A percentile compares a stretch with the other conserved stretches of the same genome.
phyloP scores from a whole-genome alignment of 306 rosid genomes.

The Quercus mongolica region DNA sequence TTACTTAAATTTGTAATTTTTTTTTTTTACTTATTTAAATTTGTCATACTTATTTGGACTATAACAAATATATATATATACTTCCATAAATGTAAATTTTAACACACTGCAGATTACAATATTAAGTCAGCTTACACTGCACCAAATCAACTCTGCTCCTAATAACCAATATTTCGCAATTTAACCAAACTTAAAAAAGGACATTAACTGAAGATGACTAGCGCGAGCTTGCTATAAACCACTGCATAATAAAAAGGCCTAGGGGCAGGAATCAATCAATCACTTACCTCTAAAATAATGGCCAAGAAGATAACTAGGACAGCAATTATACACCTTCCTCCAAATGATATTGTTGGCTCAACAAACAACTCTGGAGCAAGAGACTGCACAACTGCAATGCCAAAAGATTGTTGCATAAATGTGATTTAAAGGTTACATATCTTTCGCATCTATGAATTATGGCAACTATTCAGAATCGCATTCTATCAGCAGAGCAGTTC shows the following conservation, averaged over 20 bases:
- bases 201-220: slow-evolving; percentile 1
- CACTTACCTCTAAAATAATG: slow-evolving; percentile 7
- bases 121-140: neutral
- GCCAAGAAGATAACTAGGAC: slow-evolving; percentile 11
- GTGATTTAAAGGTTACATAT: slow-evolving; percentile 7
- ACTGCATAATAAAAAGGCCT: slow-evolving; percentile 2
- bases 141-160: slow-evolving; percentile 5
- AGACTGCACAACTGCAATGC: neutral
- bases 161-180: neutral
- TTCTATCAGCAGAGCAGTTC: slow-evolving; percentile 6
- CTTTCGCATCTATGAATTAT: neutral
- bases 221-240: slow-evolving; percentile 14
- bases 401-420: slow-evolving; percentile 7
- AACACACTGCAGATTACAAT: neutral
- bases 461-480: neutral
- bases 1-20: no score
- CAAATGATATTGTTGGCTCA: slow-evolving; percentile 12
- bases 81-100: neutral
- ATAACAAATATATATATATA: no score
- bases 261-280: slow-evolving; percentile 20
- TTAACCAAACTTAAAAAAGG: slow-evolving; percentile 7
- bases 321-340: slow-evolving; percentile 21
- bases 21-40: no score
- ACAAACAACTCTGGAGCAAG: neutral
- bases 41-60: no score